Evolutionary conservation across 306 rosid genomes (phyloP).

Genomic region (Cicer judaicum): DNA sequence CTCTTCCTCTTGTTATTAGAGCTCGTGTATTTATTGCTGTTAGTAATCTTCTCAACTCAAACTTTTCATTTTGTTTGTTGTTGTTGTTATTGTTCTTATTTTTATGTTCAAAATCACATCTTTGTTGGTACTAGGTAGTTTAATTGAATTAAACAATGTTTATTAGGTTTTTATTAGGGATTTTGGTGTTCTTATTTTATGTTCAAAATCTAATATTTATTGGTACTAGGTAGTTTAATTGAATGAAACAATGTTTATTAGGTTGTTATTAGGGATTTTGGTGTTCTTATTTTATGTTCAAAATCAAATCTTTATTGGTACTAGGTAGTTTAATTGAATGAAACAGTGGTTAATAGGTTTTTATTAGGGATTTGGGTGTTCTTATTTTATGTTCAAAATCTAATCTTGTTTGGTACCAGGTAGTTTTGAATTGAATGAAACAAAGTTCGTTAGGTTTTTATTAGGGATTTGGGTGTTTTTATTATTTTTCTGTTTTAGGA

Average conservation of each 20-base stretch:
- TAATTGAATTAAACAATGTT: background rate
- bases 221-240: background rate
- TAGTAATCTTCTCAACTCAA: background rate
- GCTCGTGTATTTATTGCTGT: slow-evolving; percentile 59
- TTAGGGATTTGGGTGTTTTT: background rate
- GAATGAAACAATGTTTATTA: background rate
- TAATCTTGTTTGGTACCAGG: no score
- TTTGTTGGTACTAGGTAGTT: background rate
- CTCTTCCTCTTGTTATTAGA: slow-evolving; percentile 85
- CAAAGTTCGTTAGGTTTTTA: background rate
- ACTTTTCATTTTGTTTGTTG: background rate
- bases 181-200: background rate
- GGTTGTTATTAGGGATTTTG: background rate
- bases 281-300: background rate
- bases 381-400: no score
- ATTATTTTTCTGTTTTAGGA: background rate
- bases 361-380: background rate
- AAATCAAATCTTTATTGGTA: no score
- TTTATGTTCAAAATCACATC: background rate
- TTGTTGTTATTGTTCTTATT: background rate
- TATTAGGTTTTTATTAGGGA: background rate
- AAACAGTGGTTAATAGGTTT: background rate
- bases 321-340: background rate
- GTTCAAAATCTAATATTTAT: no score
- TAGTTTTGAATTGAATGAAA: background rate